A percentile compares a stretch with the other conserved stretches of the same genome.
Conservation (phyloP, 805 yeast genomes). For the Lachancea quebecensis region DNA sequence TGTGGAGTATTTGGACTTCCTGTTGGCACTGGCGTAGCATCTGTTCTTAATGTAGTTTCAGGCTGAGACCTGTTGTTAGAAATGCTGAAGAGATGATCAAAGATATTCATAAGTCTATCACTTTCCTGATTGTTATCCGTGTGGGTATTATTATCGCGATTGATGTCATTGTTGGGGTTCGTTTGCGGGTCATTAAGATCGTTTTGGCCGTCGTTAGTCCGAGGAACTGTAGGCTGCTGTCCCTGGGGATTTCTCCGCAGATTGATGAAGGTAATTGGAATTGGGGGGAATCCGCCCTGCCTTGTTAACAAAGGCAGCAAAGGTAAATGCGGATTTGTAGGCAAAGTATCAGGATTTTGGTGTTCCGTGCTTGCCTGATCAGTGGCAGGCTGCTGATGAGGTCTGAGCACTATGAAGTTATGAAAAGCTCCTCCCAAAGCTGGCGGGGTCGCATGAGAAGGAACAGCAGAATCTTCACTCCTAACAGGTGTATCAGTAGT, state of each 20-base stretch:
- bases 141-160: not conserved
- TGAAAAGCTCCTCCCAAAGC: constrained; percentile 1
- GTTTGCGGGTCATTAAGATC: not conserved
- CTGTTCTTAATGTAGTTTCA: not conserved
- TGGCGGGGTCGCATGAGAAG: not conserved
- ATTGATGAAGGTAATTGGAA: constrained; percentile 7
- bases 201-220: not conserved
- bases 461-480: no score
- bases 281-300: constrained; percentile 2
- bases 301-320: constrained; percentile 1
- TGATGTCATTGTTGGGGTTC: not conserved
- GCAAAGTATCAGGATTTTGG: not conserved
- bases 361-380: not conserved
- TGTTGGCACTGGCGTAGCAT: not conserved
- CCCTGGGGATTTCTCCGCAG: constrained; percentile 2
- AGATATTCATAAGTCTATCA: constrained; percentile 20
- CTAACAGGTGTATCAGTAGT: not conserved
- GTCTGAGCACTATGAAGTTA: constrained; percentile 5
- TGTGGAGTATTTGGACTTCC: not conserved
- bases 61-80: constrained; percentile 3
- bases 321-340: constrained; percentile 1
- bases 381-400: constrained; percentile 1
- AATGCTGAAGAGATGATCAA: constrained; percentile 20
- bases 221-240: not conserved
- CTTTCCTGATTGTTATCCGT: constrained; percentile 2